A percentile compares a stretch with the other conserved stretches of the same genome.
Evolutionary conservation across 768 basidiomycete genomes (phyloP).

Genomic region (Suillus weaverae): DNA sequence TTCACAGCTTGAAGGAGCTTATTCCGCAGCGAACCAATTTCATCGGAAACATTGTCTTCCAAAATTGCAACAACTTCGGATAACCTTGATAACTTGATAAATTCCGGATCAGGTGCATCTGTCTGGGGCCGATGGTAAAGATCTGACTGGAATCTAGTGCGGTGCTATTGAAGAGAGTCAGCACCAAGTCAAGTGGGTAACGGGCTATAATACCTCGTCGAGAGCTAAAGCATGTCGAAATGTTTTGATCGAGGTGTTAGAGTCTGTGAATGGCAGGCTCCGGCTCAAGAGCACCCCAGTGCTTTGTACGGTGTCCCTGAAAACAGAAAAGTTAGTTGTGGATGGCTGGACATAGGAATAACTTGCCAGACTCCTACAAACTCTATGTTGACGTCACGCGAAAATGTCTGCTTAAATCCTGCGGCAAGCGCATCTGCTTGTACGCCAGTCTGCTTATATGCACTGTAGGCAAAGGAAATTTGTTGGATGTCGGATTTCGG

Average conservation of each 20-base stretch:
- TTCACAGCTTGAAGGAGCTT: neutral
- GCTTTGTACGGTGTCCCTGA: conserved; percentile 78
- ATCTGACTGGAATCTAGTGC: conserved; percentile 66
- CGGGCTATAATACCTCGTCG: conserved; percentile 54
- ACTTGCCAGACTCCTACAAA: conserved; percentile 78
- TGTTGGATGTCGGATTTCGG: conserved; percentile 68
- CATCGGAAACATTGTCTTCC: neutral
- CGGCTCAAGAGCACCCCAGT: conserved; percentile 65
- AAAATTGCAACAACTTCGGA: neutral
- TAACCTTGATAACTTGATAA: conserved; percentile 14
- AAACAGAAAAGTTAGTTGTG: conserved; percentile 5
- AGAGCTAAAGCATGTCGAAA: conserved; percentile 80
- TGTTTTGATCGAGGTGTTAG: conserved; percentile 61
- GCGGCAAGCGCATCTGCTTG: conserved; percentile 47
- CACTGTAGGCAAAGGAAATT: conserved; percentile 70
- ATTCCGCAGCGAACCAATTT: neutral
- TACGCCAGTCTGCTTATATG: conserved; percentile 57
- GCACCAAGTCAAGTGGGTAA: neutral
- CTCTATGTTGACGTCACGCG: conserved; percentile 64
- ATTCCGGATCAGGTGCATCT: conserved; percentile 30
- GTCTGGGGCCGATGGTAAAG: conserved; percentile 47
- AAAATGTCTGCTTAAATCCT: conserved; percentile 76
- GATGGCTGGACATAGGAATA: neutral
- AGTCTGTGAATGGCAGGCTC: conserved; percentile 65
- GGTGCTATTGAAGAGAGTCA: conserved; percentile 44